Percentiles rank a stretch among this genome's conserved stretches.
Evolutionary conservation across 2,329 filamentous ascomycete species (phyloP).

Genomic region (Fusarium praegraminearum): DNA sequence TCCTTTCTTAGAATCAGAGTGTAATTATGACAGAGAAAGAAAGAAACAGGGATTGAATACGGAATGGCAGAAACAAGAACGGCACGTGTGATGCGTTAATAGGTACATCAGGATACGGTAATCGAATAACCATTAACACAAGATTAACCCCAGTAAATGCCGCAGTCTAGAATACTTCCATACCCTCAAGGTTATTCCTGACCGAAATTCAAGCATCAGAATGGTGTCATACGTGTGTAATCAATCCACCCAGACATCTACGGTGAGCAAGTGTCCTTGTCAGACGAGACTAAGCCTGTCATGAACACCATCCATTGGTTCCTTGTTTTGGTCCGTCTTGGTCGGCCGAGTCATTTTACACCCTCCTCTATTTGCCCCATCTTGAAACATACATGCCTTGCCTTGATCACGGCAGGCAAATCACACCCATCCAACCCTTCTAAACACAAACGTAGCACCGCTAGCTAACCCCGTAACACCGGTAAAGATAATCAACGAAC

Average conservation of each 20-base stretch:
- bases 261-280: neutral
- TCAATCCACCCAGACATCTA: neutral
- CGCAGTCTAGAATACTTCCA: neutral
- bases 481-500: conserved; percentile 52
- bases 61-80: neutral
- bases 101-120: neutral
- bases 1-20: neutral
- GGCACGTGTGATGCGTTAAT: neutral
- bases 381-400: neutral
- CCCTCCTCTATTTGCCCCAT: neutral
- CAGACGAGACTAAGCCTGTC: neutral
- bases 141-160: neutral
- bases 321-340: neutral
- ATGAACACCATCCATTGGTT: neutral
- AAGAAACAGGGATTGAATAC: neutral
- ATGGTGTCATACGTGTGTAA: conserved; percentile 27
- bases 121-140: neutral
- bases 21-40: neutral
- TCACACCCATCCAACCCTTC: conserved; percentile 51
- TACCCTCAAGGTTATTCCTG: neutral
- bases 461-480: conserved; percentile 50
- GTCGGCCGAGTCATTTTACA: neutral
- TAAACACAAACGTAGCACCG: conserved; percentile 49
- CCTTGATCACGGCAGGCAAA: neutral
- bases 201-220: conserved; percentile 13